Evolutionary conservation across 768 basidiomycete species (phyloP).

Genomic region (Suillus lakei): DNA sequence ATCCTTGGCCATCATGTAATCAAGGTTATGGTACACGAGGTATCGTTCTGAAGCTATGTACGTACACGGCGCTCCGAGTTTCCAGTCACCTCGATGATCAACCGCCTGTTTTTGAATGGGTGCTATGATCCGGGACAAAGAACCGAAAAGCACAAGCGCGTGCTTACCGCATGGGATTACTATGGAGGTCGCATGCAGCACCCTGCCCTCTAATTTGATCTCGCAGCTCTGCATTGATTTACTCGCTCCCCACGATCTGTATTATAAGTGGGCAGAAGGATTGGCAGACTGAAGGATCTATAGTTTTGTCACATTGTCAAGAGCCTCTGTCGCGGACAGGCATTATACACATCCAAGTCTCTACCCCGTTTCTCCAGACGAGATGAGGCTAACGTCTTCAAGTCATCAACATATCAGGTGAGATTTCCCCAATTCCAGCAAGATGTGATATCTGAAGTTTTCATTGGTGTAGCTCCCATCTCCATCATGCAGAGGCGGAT

Average conservation of each 20-base stretch:
- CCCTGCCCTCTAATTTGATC: neutral
- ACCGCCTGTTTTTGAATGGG: neutral
- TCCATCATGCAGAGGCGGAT: neutral
- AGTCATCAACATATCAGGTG: neutral
- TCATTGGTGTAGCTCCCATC: neutral
- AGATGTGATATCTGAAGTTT: neutral
- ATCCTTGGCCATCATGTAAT: neutral
- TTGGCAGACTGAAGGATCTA: too few relatives aligned
- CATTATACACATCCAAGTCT: neutral
- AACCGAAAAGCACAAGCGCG: neutral
- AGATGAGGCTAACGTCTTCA: neutral
- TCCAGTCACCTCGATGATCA: neutral
- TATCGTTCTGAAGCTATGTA: neutral
- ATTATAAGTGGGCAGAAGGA: neutral
- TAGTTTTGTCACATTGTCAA: neutral
- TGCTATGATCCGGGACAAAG: neutral
- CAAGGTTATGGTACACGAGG: slow-evolving; percentile 2
- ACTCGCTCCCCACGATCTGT: neutral
- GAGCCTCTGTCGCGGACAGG: neutral
- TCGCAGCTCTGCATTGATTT: neutral
- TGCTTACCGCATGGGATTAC: slow-evolving; percentile 2
- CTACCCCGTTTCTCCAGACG: neutral
- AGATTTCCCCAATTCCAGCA: neutral
- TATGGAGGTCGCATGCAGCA: neutral
- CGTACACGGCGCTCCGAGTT: neutral